These are phyloP conservation scores for Agaricus bisporus DNA, from an alignment of 768 basidiomycete genomes.

Conservation along the genomic window DNA sequence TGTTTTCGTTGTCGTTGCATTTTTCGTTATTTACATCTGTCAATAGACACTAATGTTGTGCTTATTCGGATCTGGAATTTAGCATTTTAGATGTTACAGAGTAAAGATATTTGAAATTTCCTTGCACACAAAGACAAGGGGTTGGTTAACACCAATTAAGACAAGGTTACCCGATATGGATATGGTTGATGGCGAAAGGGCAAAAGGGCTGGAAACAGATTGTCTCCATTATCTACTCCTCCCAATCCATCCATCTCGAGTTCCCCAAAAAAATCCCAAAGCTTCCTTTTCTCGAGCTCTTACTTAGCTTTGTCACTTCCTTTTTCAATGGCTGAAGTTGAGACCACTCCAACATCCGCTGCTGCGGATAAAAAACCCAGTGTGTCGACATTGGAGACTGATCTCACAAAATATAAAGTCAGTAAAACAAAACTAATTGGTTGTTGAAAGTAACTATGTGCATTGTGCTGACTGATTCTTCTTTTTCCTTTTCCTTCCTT, in stretches of 20 bases:
- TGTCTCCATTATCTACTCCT: slow-evolving; percentile 9
- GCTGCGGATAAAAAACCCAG: slow-evolving; percentile 45
- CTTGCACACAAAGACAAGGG: too few species aligned
- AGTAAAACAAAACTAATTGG: slow-evolving; percentile 3
- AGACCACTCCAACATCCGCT: slow-evolving; percentile 38
- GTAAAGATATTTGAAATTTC: neutral
- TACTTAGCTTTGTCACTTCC: too few species aligned
- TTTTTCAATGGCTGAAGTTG: slow-evolving; percentile 65
- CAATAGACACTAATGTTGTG: too few species aligned
- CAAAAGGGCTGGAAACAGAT: slow-evolving; percentile 9
- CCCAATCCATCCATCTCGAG: slow-evolving; percentile 3
- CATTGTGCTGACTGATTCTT: neutral
- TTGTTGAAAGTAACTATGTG: neutral
- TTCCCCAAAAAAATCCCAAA: too few species aligned
- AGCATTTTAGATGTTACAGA: too few species aligned
- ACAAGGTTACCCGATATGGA: slow-evolving; percentile 9
- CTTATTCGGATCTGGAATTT: too few species aligned
- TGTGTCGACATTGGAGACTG: slow-evolving; percentile 56
- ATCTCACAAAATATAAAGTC: slow-evolving; percentile 88
- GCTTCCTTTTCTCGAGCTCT: too few species aligned
- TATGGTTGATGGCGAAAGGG: slow-evolving; percentile 22
- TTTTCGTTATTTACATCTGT: too few species aligned
- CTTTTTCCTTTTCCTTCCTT: neutral
- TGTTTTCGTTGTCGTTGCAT: too few species aligned
- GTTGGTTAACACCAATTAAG: too few species aligned